Base-by-base conservation (phyloP, 2,329 filamentous ascomycete genomes). In the Lasiodiplodia sp. region DNA sequence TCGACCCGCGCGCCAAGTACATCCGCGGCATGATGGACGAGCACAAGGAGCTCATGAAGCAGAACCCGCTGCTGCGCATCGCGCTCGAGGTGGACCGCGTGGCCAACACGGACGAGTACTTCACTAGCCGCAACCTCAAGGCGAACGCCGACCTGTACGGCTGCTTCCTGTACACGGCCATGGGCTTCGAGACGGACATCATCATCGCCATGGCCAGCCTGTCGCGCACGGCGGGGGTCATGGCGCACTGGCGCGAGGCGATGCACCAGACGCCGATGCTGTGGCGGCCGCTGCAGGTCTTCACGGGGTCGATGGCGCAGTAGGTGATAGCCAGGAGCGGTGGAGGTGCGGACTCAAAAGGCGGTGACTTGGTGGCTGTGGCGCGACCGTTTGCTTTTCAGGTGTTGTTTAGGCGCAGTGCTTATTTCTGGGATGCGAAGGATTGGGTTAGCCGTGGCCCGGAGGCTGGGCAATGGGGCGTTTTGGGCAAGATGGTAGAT, bases 1-100 rank as follows among this genome's bases (percentile, higher is more conserved):
- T 84, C 0, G 86, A 87, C 70, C 86, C 86, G 4, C 83, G 86
- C 4, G 83, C 81, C 12, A 85, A 80, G 6, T 83, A 83, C 47
- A 85, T 87, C 70, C 79, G 82, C 4, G 75, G 82, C 70, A 80
- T 86, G 1, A 83, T 85, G 40, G 83, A 86, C 66, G 79, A 83
- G 70, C 69, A 74, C 25, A 40, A 65, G 12, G 70, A 69, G 37
- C 63, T 67, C 4, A 65, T 73, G 18, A 57, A 72, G 11, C 66
- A 58, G 51, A 78, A 81, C 67, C 78, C 80, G 0, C 70, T 82
- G 12, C 70, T 83, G n/a, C 67, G 72, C 16, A 73, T 82, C 8
- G 80, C 81, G 8, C 66, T 78, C 63, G 80, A 79, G 56, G 77
- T 83, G 58, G 81, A 83, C 67, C 72, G 76, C 23, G 71, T 79